Percentiles rank a stretch among this genome's conserved stretches.
phyloP scores from a whole-genome alignment of 768 basidiomycete species.

The Suillus discolor region DNA sequence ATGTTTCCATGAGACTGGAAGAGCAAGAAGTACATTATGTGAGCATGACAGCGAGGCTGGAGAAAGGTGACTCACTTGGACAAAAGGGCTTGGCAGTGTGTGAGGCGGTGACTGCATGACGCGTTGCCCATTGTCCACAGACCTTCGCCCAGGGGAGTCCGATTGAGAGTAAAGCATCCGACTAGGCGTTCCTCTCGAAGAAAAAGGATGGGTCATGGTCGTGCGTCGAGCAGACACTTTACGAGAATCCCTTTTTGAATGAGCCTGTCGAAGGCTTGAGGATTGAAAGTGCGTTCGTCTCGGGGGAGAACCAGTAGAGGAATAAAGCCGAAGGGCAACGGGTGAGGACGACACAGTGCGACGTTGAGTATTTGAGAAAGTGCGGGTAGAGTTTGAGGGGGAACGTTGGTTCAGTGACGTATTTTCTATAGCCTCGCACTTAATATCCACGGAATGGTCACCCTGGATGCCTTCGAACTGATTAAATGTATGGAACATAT shows the following conservation, averaged over 20 bases:
- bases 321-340: conserved; percentile 34
- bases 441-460: conserved; percentile 40
- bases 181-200: conserved; percentile 29
- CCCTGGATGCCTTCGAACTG: conserved; percentile 24
- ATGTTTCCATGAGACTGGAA: conserved; percentile 24
- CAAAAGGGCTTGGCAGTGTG: conserved; percentile 34
- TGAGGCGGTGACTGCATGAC: conserved; percentile 31
- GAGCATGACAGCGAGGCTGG: conserved; percentile 2
- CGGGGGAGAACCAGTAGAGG: conserved; percentile 32
- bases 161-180: conserved; percentile 32
- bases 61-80: conserved; percentile 36
- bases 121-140: conserved; percentile 41
- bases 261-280: conserved; percentile 17
- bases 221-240: conserved; percentile 33
- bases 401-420: conserved; percentile 33
- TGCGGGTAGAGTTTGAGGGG: conserved; percentile 30
- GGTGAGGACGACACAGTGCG: conserved; percentile 29
- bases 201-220: conserved; percentile 13
- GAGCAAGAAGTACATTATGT: conserved; percentile 23
- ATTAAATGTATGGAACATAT: conserved; percentile 39
- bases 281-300: conserved; percentile 43
- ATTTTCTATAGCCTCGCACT: conserved; percentile 45
- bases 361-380: conserved; percentile 19
- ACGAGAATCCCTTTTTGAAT: conserved; percentile 28
- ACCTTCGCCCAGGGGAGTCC: conserved; percentile 39